phyloP scores from a whole-genome alignment of 129 eudicot species.

The Kitagawia praeruptora region DNA sequence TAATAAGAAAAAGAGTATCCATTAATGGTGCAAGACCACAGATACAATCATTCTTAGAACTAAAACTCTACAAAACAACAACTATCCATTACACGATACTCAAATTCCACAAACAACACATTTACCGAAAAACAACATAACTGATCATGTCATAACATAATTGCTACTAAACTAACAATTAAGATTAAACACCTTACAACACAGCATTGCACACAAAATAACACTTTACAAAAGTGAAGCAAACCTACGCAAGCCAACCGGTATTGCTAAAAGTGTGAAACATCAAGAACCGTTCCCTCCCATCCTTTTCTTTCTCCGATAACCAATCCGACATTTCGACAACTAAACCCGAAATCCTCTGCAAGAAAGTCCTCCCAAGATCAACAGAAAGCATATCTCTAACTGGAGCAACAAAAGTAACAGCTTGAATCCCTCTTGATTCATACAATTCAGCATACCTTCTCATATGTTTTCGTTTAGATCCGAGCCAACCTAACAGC shows the following conservation, averaged over 20 bases:
- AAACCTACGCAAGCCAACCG: slow-evolving; percentile 96
- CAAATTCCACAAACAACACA: neutral
- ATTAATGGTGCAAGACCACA: neutral
- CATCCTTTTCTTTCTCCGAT: slow-evolving; percentile 40
- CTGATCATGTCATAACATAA: neutral
- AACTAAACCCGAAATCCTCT: slow-evolving; percentile 33
- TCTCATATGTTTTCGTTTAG: slow-evolving; percentile 63
- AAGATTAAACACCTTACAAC: neutral
- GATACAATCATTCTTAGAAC: neutral
- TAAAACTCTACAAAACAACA: neutral
- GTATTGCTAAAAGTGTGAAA: slow-evolving; percentile 94
- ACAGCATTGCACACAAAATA: neutral
- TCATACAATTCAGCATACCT: slow-evolving; percentile 76
- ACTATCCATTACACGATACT: neutral
- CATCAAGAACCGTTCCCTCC: slow-evolving; percentile 54
- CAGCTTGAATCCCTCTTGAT: slow-evolving; percentile 47
- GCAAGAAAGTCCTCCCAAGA: slow-evolving; percentile 58
- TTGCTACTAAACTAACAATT: neutral
- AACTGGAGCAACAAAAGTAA: slow-evolving; percentile 58
- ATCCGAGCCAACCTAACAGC: slow-evolving; percentile 85
- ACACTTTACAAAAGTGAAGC: neutral
- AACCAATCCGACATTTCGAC: slow-evolving; percentile 54
- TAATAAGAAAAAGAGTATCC: neutral
- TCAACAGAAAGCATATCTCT: slow-evolving; percentile 61
- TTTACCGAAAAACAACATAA: neutral